Evolutionary conservation across 768 basidiomycete species (phyloP), one percentile per base, ranked within the genome.

Genomic region (Fistulinella prunicolor): DNA sequence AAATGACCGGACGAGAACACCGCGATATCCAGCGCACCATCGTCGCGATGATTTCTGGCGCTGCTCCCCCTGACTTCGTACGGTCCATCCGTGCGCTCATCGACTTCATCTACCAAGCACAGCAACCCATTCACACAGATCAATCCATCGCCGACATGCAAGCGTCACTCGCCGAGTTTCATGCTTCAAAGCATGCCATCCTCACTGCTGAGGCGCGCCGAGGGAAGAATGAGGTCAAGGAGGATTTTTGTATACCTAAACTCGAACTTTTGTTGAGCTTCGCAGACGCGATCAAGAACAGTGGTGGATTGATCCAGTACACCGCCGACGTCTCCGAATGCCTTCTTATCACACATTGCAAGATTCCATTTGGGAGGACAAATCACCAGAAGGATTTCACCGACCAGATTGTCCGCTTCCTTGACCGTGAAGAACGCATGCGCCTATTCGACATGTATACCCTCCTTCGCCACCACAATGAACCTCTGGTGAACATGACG

Each of bases 401-500:
- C 34, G 29, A 61, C 0, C 70, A 74, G 50, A 68, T 74, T 28
- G 65, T 63, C n/a, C 49, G 56, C 4, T 48, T 60, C 36, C 55
- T 75, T 8, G 64, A 72, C 41, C 59, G 58, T 0, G 20, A 36
- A 2, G 69, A 73, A n/a, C 68, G 63, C 46, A 49, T 63, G n/a
- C 42, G 50, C 3, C 23, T 37, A 0, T 73, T 73, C 43, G 56
- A 66, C 19, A 57, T 54, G 13, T 50, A 54, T n/a, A n/a, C n/a
- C 32, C 38, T 17, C 45, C 44, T 36, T 54, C 22, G 48, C 8
- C n/a, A 16, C 30, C 22, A 41, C 13, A 14, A 32, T n/a, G n/a
- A n/a, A n/a, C n/a, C n/a, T n/a, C n/a, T n/a, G n/a, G n/a, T n/a
- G n/a, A n/a, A n/a, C n/a, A n/a, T n/a, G n/a, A n/a, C n/a, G n/a